Evolutionary conservation across 2,329 filamentous ascomycete genomes (phyloP).

Genomic region (Monilinia aucupariae): DNA sequence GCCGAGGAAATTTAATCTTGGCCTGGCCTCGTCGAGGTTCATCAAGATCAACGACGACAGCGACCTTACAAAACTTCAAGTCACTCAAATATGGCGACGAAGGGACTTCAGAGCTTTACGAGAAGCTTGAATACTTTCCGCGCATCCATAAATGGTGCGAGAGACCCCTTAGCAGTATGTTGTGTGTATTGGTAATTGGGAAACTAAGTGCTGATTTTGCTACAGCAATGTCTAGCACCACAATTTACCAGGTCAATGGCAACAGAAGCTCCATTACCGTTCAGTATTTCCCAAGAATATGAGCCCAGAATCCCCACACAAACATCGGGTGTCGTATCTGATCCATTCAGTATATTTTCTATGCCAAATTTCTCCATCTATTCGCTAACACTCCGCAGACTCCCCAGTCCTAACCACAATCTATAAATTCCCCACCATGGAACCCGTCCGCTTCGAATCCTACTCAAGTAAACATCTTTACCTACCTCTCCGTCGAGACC

Average conservation of each 20-base stretch:
- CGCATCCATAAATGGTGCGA: conserved; percentile 27
- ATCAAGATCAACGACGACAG: conserved; percentile 18
- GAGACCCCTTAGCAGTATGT: conserved; percentile 39
- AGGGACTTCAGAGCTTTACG: conserved; percentile 32
- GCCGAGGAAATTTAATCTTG: conserved; percentile 28
- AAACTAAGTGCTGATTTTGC: conserved; percentile 24
- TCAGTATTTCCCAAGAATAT: conserved; percentile 22
- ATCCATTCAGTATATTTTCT: conserved; percentile 8
- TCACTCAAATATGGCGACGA: conserved; percentile 33
- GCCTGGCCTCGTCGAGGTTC: conserved; percentile 21
- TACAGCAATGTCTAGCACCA: conserved; percentile 42
- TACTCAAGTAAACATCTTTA: conserved; percentile 80
- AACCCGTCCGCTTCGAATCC: conserved; percentile 70
- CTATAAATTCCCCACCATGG: conserved; percentile 83
- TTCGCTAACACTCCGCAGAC: conserved; percentile 37
- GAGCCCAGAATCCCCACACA: conserved; percentile 18
- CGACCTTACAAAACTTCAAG: conserved; percentile 16
- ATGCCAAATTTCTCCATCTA: neutral
- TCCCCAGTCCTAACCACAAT: conserved; percentile 74
- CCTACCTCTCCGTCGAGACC: conserved; percentile 81
- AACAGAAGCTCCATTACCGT: conserved; percentile 39
- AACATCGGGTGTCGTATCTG: neutral
- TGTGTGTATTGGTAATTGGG: neutral
- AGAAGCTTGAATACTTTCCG: conserved; percentile 30
- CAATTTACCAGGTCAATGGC: conserved; percentile 43